Percentiles rank a stretch among this genome's conserved stretches.
phyloP scores from a whole-genome alignment of 306 rosid genomes.

The Quercus bicolor region DNA sequence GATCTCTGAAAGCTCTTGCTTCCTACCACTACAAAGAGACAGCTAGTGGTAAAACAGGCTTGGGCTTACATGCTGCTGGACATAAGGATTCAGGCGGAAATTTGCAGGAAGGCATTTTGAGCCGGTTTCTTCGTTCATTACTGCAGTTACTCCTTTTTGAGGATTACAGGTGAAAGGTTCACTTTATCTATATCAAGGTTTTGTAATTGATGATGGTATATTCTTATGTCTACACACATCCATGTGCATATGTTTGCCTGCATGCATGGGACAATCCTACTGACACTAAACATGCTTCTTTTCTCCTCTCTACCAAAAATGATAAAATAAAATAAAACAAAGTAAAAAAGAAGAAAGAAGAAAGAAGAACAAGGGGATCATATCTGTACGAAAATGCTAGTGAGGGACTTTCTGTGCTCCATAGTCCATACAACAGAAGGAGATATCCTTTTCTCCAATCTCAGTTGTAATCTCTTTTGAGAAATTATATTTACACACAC shows the following conservation, averaged over 20 bases:
- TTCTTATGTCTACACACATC: not conserved
- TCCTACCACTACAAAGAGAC: slow-evolving; percentile 76
- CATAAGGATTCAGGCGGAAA: slow-evolving; percentile 53
- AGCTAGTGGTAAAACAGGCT: slow-evolving; percentile 58
- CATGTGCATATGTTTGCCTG: not conserved
- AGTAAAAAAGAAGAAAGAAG: not conserved
- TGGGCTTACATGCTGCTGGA: slow-evolving; percentile 64
- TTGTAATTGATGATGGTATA: not conserved
- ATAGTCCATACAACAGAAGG: not conserved
- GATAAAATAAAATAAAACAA: not conserved
- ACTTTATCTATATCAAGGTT: not conserved
- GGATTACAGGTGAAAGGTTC: slow-evolving; percentile 64
- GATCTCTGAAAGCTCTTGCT: slow-evolving; percentile 86
- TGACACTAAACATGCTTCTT: not conserved
- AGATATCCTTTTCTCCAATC: not conserved
- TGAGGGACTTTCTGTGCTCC: not conserved
- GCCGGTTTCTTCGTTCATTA: slow-evolving; percentile 76
- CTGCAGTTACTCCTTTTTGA: slow-evolving; percentile 86
- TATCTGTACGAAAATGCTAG: not conserved
- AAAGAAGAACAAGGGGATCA: not conserved
- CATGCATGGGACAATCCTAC: not conserved
- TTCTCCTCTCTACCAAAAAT: not conserved
- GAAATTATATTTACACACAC: not conserved
- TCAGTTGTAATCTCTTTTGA: not conserved
- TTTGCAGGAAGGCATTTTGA: slow-evolving; percentile 75